Evolutionary conservation across 176 grass and related monocot species (phyloP), one percentile per base, ranked within the genome.

Genomic region (Typha latifolia): DNA sequence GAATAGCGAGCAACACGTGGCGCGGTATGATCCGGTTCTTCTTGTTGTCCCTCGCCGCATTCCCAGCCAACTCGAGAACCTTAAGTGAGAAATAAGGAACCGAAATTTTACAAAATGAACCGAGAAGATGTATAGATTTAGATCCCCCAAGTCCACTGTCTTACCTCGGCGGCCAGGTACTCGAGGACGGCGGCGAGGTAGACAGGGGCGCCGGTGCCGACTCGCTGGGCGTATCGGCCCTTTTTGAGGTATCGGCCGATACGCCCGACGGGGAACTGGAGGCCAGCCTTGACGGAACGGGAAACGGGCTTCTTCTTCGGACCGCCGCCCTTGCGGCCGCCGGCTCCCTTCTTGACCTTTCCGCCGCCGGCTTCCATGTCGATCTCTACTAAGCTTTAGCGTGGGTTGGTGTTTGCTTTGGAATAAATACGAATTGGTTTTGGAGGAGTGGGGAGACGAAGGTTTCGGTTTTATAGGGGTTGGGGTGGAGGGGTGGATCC

Each of bases 201-300:
- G 32, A 90, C 87, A 15, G 87, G 87, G 20, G 82, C 87, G 27
- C 87, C 87, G 20, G 61, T 27, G 66, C 87, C 87, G n/a, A 90
- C 70, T 29, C 87, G 87, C 69, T 77, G 69, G 4, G 83, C 80
- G 62, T 90, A 90, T 0, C 87, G 87, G 12, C 87, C 87, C 37
- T 83, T 83, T 83, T 90, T 90, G 12, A 90, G 83, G 80, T 43
- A 90, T 55, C 87, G 83, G 0, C 83, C 83, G 70, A 90, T 86
- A 7, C 87, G 87, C 16, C 87, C 83, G 55, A 90, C 87, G 48
- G 87, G 87, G 73, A 90, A 90, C 80, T 90, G 87, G 14, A 90
- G 87, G 10, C 83, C 83, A 18, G 87, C 87, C 73, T 90, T 90
- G 22, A 83, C 87, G 31, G 87, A 90, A 0, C 80, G n/a, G 12